phyloP scores from a whole-genome alignment of 495 filamentous ascomycete species.

The Geoglossum glabrum region DNA sequence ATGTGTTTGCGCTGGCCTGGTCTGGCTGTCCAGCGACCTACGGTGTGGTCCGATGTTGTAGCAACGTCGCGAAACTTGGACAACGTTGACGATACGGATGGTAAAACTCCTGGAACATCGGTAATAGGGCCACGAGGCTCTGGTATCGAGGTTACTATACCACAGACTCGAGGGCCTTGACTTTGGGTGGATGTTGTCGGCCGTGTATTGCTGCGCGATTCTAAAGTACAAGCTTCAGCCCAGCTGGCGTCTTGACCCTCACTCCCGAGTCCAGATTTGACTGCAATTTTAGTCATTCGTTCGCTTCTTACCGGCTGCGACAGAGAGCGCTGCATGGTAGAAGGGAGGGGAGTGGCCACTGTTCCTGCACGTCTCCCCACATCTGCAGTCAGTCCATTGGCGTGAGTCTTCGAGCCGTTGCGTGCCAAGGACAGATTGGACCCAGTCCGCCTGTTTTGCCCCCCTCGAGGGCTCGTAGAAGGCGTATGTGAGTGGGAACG shows the following conservation, averaged over 20 bases:
- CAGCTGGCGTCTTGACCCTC: conserved; percentile 7
- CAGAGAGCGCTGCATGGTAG: not conserved
- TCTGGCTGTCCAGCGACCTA: not conserved
- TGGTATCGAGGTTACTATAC: not conserved
- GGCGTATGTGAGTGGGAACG: conserved; percentile 7
- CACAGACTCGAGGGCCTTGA: not conserved
- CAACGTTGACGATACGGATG: not conserved
- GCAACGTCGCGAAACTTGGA: not conserved
- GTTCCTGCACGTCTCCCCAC: not conserved
- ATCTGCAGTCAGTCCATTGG: conserved; percentile 2
- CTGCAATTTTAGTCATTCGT: conserved; percentile 2
- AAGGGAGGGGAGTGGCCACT: not conserved
- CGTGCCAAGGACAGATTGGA: conserved; percentile 4
- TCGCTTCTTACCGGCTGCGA: conserved; percentile 3
- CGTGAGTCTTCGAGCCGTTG: conserved; percentile 1
- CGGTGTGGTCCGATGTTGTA: not conserved
- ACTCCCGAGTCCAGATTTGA: conserved; percentile 5
- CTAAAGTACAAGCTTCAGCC: conserved; percentile 4
- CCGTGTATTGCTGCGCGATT: conserved; percentile 4
- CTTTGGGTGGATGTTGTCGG: not conserved
- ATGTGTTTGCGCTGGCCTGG: not conserved
- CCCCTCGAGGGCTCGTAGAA: conserved; percentile 2
- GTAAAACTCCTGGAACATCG: not conserved
- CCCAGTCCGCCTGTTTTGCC: not conserved
- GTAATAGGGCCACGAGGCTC: not conserved